These are phyloP conservation scores for Beauveria varroae DNA, from an alignment of 2,329 filamentous ascomycete species.

Conservation along the genomic window DNA sequence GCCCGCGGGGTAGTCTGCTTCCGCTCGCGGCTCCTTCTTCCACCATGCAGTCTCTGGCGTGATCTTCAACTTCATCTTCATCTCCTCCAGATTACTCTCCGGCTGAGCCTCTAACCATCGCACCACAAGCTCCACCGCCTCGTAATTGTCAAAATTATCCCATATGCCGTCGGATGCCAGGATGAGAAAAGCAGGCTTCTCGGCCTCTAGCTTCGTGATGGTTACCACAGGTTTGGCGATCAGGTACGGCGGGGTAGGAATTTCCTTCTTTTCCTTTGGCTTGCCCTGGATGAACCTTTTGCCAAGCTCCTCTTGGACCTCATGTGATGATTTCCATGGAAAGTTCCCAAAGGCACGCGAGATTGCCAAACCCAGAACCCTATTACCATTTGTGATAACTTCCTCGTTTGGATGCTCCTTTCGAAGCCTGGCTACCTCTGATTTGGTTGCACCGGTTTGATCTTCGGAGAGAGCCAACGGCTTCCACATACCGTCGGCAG, in stretches of 20 bases:
- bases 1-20: neutral
- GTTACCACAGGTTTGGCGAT: slow-evolving; percentile 56
- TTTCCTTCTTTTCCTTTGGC: slow-evolving; percentile 25
- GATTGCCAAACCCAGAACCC: slow-evolving; percentile 48
- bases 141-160: slow-evolving; percentile 43
- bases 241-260: slow-evolving; percentile 52
- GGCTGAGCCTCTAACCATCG: slow-evolving; percentile 33
- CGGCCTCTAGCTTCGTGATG: slow-evolving; percentile 40
- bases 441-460: slow-evolving; percentile 50
- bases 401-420: slow-evolving; percentile 51
- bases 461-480: slow-evolving; percentile 47
- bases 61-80: neutral
- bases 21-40: neutral
- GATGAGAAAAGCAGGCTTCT: slow-evolving; percentile 44
- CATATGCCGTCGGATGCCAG: slow-evolving; percentile 54
- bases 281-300: slow-evolving; percentile 39
- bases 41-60: slow-evolving; percentile 1
- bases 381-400: slow-evolving; percentile 39
- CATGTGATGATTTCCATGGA: slow-evolving; percentile 53
- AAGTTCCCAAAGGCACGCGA: slow-evolving; percentile 56
- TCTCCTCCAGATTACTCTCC: neutral
- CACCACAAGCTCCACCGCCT: slow-evolving; percentile 46
- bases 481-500: slow-evolving; percentile 35
- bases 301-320: slow-evolving; percentile 20
- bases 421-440: slow-evolving; percentile 43